phyloP scores from a whole-genome alignment of 1,139 yeast genomes.

The Hansenula lynferdii region DNA sequence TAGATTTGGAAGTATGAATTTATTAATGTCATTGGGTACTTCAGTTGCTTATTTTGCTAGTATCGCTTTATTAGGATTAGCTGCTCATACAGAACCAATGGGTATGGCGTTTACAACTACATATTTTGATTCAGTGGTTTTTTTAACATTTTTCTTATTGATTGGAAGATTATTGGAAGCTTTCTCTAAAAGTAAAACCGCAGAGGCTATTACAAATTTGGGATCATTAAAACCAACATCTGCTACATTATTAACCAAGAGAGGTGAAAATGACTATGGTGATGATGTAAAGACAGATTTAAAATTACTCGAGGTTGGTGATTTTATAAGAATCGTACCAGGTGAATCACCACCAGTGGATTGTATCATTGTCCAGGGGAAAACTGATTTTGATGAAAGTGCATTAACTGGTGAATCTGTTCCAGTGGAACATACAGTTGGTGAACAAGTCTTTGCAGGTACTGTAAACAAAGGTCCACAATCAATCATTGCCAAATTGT shows the following conservation, averaged over 20 bases:
- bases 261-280: constrained; percentile 22
- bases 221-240: constrained; percentile 44
- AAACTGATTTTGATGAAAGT: constrained; percentile 64
- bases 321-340: constrained; percentile 49
- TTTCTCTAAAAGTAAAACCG: constrained; percentile 60
- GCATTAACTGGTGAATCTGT: constrained; percentile 73
- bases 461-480: constrained; percentile 59
- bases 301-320: constrained; percentile 59
- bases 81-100: constrained; percentile 34
- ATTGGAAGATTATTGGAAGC: constrained; percentile 69
- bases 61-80: constrained; percentile 47
- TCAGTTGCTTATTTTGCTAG: constrained; percentile 68
- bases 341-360: constrained; percentile 77
- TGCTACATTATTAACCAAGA: constrained; percentile 43
- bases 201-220: constrained; percentile 56
- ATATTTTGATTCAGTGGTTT: constrained; percentile 76
- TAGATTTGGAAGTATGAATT: constrained; percentile 74
- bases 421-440: constrained; percentile 39
- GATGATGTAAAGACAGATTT: constrained; percentile 39
- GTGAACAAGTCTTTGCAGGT: constrained; percentile 70
- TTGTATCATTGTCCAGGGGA: constrained; percentile 55
- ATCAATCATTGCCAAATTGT: constrained; percentile 51
- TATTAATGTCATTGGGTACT: constrained; percentile 69
- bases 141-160: constrained; percentile 63
- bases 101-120: constrained; percentile 51